These are phyloP conservation scores for Scenedesmus sp. DNA, from an alignment of 163 green algal species.

Conservation along the genomic window DNA sequence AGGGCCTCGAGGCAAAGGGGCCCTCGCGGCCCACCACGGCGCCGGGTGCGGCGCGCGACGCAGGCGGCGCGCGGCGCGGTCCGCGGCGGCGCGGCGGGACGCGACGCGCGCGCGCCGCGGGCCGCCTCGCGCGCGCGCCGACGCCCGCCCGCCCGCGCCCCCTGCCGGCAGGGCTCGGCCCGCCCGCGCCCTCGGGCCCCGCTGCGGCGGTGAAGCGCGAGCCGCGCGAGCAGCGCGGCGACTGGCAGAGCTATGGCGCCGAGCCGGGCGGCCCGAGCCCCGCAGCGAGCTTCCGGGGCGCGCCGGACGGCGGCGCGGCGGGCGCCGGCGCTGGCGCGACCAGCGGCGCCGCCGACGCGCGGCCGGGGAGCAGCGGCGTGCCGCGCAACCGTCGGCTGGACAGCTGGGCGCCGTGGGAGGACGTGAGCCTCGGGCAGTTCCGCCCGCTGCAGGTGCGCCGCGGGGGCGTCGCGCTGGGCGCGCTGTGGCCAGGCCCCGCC, in stretches of 20 bases:
- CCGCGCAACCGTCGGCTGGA: slow-evolving; percentile 41
- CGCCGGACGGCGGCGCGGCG: not conserved
- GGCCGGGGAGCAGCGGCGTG: too few relatives aligned
- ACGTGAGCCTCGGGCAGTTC: slow-evolving; percentile 56
- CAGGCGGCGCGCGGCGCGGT: too few relatives aligned
- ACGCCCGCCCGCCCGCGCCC: too few relatives aligned
- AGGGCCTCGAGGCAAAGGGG: slow-evolving; percentile 62
- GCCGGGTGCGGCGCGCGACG: too few relatives aligned
- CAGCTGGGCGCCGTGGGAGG: slow-evolving; percentile 61
- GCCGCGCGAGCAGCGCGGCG: not conserved
- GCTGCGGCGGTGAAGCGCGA: slow-evolving; percentile 27
- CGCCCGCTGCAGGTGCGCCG: slow-evolving; percentile 73
- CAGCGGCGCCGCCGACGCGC: not conserved
- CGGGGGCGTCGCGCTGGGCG: slow-evolving; percentile 42
- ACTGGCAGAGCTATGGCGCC: not conserved
- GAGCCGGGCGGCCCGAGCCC: slow-evolving; percentile 10
- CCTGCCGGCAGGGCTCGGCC: too few relatives aligned
- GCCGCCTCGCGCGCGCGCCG: too few relatives aligned
- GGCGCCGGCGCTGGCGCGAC: slow-evolving; percentile 3
- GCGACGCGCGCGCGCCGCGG: too few relatives aligned
- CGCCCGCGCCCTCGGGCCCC: too few relatives aligned
- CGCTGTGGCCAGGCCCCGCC: not conserved
- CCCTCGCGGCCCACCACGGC: too few relatives aligned
- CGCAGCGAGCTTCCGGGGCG: not conserved
- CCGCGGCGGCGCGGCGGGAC: too few relatives aligned